Conservation (phyloP, 106 monocot species). For the Platanthera zijinensis region DNA sequence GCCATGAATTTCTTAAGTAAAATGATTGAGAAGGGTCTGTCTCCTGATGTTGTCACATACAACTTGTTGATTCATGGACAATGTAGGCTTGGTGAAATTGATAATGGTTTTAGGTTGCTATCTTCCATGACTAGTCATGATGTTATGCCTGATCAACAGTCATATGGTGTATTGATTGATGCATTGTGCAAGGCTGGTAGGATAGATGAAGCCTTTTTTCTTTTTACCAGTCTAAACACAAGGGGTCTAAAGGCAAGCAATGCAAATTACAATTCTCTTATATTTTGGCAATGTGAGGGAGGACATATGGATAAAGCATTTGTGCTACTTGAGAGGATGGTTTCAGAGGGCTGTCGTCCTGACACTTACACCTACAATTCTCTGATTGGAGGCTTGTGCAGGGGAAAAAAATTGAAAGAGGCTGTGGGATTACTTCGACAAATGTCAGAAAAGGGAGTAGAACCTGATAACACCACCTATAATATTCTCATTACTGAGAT, state of each 20-base stretch:
- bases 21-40: constrained; percentile 10
- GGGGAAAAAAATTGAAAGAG: constrained; percentile 8
- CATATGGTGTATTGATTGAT: constrained; percentile 16
- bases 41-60: constrained; percentile 24
- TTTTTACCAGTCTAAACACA: constrained; percentile 6
- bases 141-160: constrained; percentile 22
- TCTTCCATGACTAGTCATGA: constrained; percentile 12
- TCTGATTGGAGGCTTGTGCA: constrained; percentile 15
- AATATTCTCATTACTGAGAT: constrained; percentile 17
- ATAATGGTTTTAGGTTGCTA: constrained; percentile 18
- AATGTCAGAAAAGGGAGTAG: constrained; percentile 11
- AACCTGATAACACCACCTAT: constrained; percentile 9
- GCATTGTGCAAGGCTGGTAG: constrained; percentile 17
- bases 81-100: constrained; percentile 15
- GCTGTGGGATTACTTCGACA: neutral
- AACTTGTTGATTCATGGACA: constrained; percentile 18
- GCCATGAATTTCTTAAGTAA: constrained; percentile 23
- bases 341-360: constrained; percentile 2
- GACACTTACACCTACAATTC: constrained; percentile 15
- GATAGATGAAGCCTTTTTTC: constrained; percentile 9
- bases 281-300: constrained; percentile 6
- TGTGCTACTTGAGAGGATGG: constrained; percentile 12
- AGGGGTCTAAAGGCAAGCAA: constrained; percentile 13
- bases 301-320: constrained; percentile 8
- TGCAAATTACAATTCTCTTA: constrained; percentile 12